Evolutionary conservation across 768 basidiomycete genomes (phyloP), one percentile per base, ranked within the genome.

Genomic region (Lactifluus volemus): DNA sequence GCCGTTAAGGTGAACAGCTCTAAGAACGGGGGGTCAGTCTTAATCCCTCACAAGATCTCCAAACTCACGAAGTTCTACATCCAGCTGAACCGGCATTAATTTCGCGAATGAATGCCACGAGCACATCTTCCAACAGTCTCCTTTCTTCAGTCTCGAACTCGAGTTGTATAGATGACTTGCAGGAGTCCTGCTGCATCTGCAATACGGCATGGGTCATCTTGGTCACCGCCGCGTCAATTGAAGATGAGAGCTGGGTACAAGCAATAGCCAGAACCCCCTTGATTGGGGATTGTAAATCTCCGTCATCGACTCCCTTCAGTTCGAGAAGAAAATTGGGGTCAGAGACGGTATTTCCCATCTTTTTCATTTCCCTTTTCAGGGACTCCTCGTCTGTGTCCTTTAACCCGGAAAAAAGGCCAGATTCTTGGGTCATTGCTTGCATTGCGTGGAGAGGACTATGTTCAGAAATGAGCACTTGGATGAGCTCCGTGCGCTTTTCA

Each of bases 261-360:
- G 66, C 66, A 15, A 51, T 12, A 17, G 3, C 25, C 2, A 29
- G 11, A 0, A 39, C 59, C 2, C 19, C 15, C 14, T 36, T 34
- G 1, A 59, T 59, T 0, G 55, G 7, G 1, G 39, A 19, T 4
- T 45, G 8, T 12, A 53, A 8, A 11, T 63, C 60, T 11, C 48
- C 32, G n/a, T 58, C 50, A 2, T 34, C 39, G 8, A 66, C 48
- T 3, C 25, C 17, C 3, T 45, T 48, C 8, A 66, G 19, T 29
- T 25, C 7, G 9, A 45, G 29, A 0, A 68, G 58, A 47, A 68
- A 68, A 11, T 15, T 15, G 1, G 47, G 15, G 44, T 68, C 63
- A 2, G 54, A 11, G n/a, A 52, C 10, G 1, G 2, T 8, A 1
- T 2, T 21, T 19, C 51, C 51, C n/a, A 47, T 34, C 29, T 30